Evolutionary conservation across 768 basidiomycete species (phyloP).

Genomic region (Albatrellus ellisii): DNA sequence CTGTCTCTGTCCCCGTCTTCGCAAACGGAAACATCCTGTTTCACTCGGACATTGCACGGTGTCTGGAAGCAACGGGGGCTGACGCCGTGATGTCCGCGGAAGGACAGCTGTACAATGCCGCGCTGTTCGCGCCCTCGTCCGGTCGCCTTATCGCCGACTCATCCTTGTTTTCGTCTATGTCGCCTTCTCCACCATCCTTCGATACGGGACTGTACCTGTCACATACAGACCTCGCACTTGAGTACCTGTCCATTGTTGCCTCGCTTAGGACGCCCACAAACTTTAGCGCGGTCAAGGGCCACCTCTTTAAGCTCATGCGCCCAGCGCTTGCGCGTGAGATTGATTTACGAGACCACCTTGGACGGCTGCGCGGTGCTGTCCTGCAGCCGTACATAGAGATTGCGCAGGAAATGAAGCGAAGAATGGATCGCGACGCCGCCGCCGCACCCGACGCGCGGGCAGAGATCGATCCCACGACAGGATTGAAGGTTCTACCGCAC

Average conservation of each 20-base stretch:
- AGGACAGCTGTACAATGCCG: slow-evolving; percentile 87
- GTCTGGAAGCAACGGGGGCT: slow-evolving; percentile 72
- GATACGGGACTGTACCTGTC: slow-evolving; percentile 32
- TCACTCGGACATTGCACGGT: slow-evolving; percentile 67
- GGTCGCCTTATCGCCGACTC: slow-evolving; percentile 1
- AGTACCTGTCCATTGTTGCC: slow-evolving; percentile 76
- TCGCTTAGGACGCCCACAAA: slow-evolving; percentile 57
- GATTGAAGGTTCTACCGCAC: slow-evolving; percentile 43
- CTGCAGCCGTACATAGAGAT: slow-evolving; percentile 32
- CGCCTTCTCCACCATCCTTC: neutral
- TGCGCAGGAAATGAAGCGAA: slow-evolving; percentile 41
- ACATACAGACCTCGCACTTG: slow-evolving; percentile 57
- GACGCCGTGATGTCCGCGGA: slow-evolving; percentile 95
- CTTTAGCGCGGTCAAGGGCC: slow-evolving; percentile 74
- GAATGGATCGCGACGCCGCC: slow-evolving; percentile 44
- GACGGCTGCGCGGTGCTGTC: slow-evolving; percentile 24
- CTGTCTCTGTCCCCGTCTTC: slow-evolving; percentile 86
- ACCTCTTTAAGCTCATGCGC: slow-evolving; percentile 85
- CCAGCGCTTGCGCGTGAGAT: slow-evolving; percentile 53
- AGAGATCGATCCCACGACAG: slow-evolving; percentile 30
- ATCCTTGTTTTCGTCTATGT: neutral
- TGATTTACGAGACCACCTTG: slow-evolving; percentile 66
- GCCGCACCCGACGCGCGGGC: slow-evolving; percentile 18
- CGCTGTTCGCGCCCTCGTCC: slow-evolving; percentile 40
- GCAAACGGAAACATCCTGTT: slow-evolving; percentile 95